Evolutionary conservation across 352 stramenopile species (phyloP).

Genomic region (Globisporangium yorkense): DNA sequence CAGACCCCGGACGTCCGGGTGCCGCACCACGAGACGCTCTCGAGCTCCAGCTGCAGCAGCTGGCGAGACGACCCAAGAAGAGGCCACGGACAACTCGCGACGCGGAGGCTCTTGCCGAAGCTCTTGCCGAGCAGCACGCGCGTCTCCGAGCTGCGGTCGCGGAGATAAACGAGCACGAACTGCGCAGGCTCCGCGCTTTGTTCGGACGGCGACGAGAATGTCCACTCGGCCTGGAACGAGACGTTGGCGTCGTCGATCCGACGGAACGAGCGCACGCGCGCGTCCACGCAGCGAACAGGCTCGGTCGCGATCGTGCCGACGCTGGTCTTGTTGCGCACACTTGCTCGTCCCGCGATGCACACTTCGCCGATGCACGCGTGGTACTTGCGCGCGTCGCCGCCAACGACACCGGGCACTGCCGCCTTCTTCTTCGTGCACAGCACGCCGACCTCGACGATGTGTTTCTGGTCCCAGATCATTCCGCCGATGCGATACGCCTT

Average conservation of each 20-base stretch:
- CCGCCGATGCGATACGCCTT: slow-evolving; percentile 34
- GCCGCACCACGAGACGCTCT: slow-evolving; percentile 10
- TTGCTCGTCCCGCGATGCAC: slow-evolving; percentile 19
- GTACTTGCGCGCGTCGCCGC: slow-evolving; percentile 8
- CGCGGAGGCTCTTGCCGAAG: slow-evolving; percentile 17
- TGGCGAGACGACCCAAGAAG: background rate
- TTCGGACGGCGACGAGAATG: slow-evolving; percentile 7
- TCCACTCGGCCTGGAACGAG: slow-evolving; percentile 26
- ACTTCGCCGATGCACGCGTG: slow-evolving; percentile 29
- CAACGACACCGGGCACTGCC: too few species aligned
- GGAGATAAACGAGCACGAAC: slow-evolving; percentile 25
- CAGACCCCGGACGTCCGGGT: background rate
- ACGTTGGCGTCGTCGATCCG: slow-evolving; percentile 15
- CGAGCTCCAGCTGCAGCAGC: slow-evolving; percentile 4
- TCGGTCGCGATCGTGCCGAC: slow-evolving; percentile 1
- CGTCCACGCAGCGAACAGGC: slow-evolving; percentile 15
- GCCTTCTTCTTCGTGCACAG: slow-evolving; percentile 27
- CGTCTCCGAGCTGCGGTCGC: slow-evolving; percentile 3
- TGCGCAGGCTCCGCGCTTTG: slow-evolving; percentile 9
- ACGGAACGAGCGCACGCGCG: slow-evolving; percentile 14
- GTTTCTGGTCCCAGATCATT: slow-evolving; percentile 35
- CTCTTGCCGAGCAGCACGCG: slow-evolving; percentile 26
- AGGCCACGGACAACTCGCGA: slow-evolving; percentile 14
- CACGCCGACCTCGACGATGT: slow-evolving; percentile 37
- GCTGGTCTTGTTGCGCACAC: slow-evolving; percentile 12